Base-by-base conservation (phyloP, 768 basidiomycete species). In the Tulasnella calospora region DNA sequence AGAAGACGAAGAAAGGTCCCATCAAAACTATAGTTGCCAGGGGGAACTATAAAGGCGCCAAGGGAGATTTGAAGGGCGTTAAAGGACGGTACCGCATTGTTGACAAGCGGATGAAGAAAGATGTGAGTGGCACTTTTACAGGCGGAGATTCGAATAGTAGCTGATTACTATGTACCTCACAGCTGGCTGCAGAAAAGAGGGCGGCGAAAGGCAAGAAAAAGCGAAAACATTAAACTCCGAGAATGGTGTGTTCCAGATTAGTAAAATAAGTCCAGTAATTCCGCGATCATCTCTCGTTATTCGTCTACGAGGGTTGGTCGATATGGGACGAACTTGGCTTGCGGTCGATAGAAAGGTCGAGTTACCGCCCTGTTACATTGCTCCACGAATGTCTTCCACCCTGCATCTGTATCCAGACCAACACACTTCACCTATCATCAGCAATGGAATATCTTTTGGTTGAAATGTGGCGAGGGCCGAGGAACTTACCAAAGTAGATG, bases 21-120 rank as follows among this genome's bases (percentile, higher is more conserved):
- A 85, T 95, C 80, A 94, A 95, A 84, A 84, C 98, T 12, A 90
- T 99, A 33, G 97, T 99, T 12, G 97, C 97, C 2, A 94, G 92
- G 83, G 98, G 97, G 71, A 87, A 89, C 7, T 92, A 96, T 83
- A 94, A 89, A 82, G 98, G 95, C 70, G 83, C 97, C 78, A 93
- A 95, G 85, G 98, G 97, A 21, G 86, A 98, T 74, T 97, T 98
- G 36, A 97, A 92, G 83, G 98, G 98, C 80, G 92, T 98, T 79
- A 98, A 98, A 85, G 98, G 97, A 41, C 89, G 93, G 71, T 99
- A 98, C 84, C 86, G 91, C 51, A 98, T 98, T 94, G 95, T 97
- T 0, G 96, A 98, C 84, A 86, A 94, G 5, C 87, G 96, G 81
- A 95, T 96, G 92, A 94, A 89, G 84, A 98, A 96, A 89, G 94